A percentile compares a stretch with the other conserved stretches of the same genome.
Conservation (phyloP, 2,329 filamentous ascomycete species). For the Ascochyta rabiei region DNA sequence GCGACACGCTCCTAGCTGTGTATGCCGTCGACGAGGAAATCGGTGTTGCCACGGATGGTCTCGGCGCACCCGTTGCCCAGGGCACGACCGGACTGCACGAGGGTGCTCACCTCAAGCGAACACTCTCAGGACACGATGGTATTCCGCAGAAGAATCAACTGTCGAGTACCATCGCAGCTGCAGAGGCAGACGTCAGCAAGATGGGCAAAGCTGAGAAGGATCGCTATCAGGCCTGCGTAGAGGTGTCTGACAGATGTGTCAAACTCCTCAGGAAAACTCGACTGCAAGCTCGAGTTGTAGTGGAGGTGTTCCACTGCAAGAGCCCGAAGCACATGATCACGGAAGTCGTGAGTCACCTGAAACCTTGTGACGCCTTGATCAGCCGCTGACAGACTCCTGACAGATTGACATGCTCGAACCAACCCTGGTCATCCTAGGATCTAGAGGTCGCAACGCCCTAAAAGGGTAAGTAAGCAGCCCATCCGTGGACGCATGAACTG, state of each 20-base stretch:
- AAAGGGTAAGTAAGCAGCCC: constrained; percentile 73
- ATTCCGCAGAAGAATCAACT: constrained; percentile 44
- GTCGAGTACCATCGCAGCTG: constrained; percentile 42
- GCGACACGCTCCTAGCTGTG: constrained; percentile 90
- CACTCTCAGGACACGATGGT: constrained; percentile 57
- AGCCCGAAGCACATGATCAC: constrained; percentile 95
- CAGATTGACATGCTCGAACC: constrained; percentile 88
- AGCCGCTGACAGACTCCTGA: constrained; percentile 33
- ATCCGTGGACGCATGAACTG: constrained; percentile 23
- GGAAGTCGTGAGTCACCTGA: constrained; percentile 69
- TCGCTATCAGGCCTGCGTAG: constrained; percentile 77
- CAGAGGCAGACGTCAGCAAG: constrained; percentile 46
- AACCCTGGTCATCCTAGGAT: constrained; percentile 91
- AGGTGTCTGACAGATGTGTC: constrained; percentile 84
- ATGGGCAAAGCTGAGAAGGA: constrained; percentile 72
- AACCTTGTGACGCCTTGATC: constrained; percentile 17
- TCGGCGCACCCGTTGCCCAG: constrained; percentile 67
- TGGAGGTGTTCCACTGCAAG: constrained; percentile 98
- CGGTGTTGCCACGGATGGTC: constrained; percentile 57
- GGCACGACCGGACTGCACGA: constrained; percentile 75
- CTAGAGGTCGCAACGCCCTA: constrained; percentile 85
- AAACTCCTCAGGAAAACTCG: constrained; percentile 87
- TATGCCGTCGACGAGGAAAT: constrained; percentile 91
- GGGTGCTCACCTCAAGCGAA: constrained; percentile 73
- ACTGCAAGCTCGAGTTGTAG: constrained; percentile 88